Evolutionary conservation across 106 monocot species (phyloP).

Genomic region (Vanilla planifolia): DNA sequence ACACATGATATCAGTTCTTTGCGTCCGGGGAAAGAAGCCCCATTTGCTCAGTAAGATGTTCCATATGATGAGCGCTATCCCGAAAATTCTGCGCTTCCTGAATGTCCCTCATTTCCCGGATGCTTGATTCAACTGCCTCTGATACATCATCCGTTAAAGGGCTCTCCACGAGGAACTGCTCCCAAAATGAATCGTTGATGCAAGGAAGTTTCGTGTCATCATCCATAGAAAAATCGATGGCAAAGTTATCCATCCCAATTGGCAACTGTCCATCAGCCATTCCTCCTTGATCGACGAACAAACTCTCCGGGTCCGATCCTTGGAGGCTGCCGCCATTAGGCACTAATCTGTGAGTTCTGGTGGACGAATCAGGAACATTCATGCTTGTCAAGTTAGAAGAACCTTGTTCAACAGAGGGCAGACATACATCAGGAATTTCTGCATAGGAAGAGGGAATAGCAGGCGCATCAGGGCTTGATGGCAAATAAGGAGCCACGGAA

Average conservation of each 20-base stretch:
- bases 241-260: conserved; percentile 27
- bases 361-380: no score
- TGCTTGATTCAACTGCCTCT: conserved; percentile 33
- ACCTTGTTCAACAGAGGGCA: conserved; percentile 3
- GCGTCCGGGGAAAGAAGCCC: conserved; percentile 47
- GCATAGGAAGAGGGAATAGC: conserved; percentile 9
- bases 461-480: neutral
- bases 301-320: neutral
- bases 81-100: conserved; percentile 15
- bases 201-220: conserved; percentile 42
- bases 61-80: conserved; percentile 34
- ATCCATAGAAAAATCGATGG: conserved; percentile 21
- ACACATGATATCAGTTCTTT: conserved; percentile 3
- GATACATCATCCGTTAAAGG: conserved; percentile 30
- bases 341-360: neutral
- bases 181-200: conserved; percentile 82
- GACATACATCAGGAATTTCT: neutral
- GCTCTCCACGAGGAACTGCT: conserved; percentile 55
- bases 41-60: conserved; percentile 75
- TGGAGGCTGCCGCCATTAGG: neutral
- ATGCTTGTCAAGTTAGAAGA: no score
- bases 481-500: conserved; percentile 1
- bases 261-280: conserved; percentile 2
- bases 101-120: no score
- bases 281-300: neutral